Evolutionary conservation across 192 early-diverging fungal genomes (phyloP), one percentile per base, ranked within the genome.

Genomic region (Phlyctochytrium bullatum): DNA sequence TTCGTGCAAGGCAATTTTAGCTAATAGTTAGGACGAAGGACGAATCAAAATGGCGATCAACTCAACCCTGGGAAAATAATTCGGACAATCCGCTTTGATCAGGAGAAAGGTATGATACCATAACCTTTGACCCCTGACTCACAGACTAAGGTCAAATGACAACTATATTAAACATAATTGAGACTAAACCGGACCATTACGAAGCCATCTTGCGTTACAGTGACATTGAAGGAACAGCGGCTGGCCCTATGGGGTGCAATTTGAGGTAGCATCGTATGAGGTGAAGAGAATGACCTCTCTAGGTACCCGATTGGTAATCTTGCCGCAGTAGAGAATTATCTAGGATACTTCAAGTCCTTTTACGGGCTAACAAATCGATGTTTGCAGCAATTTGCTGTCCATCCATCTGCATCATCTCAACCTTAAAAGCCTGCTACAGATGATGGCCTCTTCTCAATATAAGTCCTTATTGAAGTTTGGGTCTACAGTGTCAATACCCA

Each of bases 251-350:
- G 30, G 3, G 17, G 0, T 29, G 34, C 65, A 65, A 56, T 4
- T 35, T 72, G 29, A 33, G 70, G 70, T 69, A 16, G 52, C 4
- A 12, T 10, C 28, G 59, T 24, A 12, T 53, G 52, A 16, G 33
- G 52, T n/a, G n/a, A 24, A 6, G 6, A 17, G 20, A 23, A 6
- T 65, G 20, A 65, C 40, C n/a, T 60, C 4, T 1, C 12, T 16
- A 69, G 68, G 54, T 72, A 60, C 57, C 70, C 70, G 32, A 58
- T 72, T 47, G 70, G 70, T 10, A 72, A 72, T 34, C 40, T 72
- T 29, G 27, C 58, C 10, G 70, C 70, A 59, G 70, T 72, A n/a
- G 70, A 72, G 34, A 72, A 66, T 29, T 72, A 66, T 30, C 24
- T 72, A 4, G 70, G 70, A 3, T 66, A 72, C 25, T 72, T 72